Percentiles rank a stretch among this genome's conserved stretches.
Evolutionary conservation across 768 basidiomycete species (phyloP).

Genomic region (Paxillus involutus): DNA sequence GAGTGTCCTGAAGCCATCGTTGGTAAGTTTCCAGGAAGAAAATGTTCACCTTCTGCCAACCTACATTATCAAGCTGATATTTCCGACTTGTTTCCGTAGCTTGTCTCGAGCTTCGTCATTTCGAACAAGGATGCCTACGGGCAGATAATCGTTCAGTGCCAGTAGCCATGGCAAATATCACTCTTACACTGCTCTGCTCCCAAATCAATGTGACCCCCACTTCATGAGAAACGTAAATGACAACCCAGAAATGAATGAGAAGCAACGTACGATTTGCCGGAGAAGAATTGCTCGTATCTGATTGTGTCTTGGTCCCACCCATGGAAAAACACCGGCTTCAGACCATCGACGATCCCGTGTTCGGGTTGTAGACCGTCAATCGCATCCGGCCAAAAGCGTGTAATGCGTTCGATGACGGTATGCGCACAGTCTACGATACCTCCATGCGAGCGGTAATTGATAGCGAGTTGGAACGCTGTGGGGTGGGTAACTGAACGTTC

Average conservation of each 20-base stretch:
- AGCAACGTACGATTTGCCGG: slow-evolving; percentile 42
- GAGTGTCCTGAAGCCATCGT: slow-evolving; percentile 22
- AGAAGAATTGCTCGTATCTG: slow-evolving; percentile 57
- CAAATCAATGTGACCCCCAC: slow-evolving; percentile 52
- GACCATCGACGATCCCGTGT: slow-evolving; percentile 51
- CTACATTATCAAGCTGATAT: slow-evolving; percentile 60
- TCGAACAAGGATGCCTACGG: slow-evolving; percentile 67
- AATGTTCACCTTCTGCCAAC: slow-evolving; percentile 11
- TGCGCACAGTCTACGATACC: slow-evolving; percentile 77
- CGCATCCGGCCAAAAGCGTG: slow-evolving; percentile 58
- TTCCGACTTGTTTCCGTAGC: slow-evolving; percentile 51
- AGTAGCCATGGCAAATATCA: background rate
- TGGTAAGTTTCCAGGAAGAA: background rate
- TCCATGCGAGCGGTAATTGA: slow-evolving; percentile 71
- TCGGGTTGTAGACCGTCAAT: slow-evolving; percentile 63
- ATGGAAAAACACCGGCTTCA: slow-evolving; percentile 58
- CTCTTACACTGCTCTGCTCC: slow-evolving; percentile 66
- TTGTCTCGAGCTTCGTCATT: slow-evolving; percentile 50
- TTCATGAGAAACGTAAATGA: slow-evolving; percentile 21
- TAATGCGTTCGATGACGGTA: slow-evolving; percentile 61
- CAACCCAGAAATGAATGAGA: background rate
- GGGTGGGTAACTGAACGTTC: slow-evolving; percentile 25
- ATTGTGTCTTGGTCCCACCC: slow-evolving; percentile 44
- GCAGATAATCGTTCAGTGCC: background rate
- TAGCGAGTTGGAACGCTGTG: slow-evolving; percentile 52